Evolutionary conservation across 176 grass and related monocot species (phyloP).

Genomic region (Bothriochloa decipiens): DNA sequence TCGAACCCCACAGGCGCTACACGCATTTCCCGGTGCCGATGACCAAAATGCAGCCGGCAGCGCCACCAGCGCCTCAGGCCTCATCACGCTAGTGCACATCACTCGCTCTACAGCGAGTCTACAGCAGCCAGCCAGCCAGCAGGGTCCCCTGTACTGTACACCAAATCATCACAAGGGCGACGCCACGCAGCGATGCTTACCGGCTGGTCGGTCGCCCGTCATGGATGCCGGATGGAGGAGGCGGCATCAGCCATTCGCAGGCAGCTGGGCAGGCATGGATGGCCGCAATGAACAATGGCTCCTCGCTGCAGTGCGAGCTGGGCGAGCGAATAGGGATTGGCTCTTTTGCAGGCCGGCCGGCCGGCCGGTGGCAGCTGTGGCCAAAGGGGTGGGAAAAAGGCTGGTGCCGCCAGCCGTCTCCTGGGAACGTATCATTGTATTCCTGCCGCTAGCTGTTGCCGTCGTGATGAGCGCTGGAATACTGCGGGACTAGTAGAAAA

Average conservation of each 20-base stretch:
- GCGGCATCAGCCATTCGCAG: neutral
- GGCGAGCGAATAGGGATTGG: slow-evolving; percentile 21
- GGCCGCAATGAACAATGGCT: slow-evolving; percentile 10
- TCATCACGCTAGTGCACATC: neutral
- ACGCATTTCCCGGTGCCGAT: slow-evolving; percentile 11
- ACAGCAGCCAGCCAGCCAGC: neutral
- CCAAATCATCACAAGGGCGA: slow-evolving; percentile 46
- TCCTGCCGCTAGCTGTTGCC: neutral
- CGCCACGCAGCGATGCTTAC: neutral
- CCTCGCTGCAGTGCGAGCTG: neutral
- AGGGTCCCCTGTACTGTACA: slow-evolving; percentile 21
- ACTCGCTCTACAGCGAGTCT: slow-evolving; percentile 2
- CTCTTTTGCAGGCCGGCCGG: slow-evolving; percentile 38
- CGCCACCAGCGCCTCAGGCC: neutral
- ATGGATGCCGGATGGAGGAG: neutral
- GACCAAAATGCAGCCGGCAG: slow-evolving; percentile 24
- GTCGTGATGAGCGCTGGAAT: slow-evolving; percentile 3
- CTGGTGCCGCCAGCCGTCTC: neutral
- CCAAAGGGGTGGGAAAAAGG: slow-evolving; percentile 20
- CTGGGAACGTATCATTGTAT: slow-evolving; percentile 36
- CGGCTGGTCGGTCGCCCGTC: slow-evolving; percentile 14
- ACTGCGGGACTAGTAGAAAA: neutral
- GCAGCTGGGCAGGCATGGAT: slow-evolving; percentile 14
- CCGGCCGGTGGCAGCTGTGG: neutral
- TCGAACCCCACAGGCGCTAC: neutral